Evolutionary conservation across 768 basidiomycete genomes (phyloP), one percentile per base, ranked within the genome.

Genomic region (Lanmaoa pseudosensibilis): DNA sequence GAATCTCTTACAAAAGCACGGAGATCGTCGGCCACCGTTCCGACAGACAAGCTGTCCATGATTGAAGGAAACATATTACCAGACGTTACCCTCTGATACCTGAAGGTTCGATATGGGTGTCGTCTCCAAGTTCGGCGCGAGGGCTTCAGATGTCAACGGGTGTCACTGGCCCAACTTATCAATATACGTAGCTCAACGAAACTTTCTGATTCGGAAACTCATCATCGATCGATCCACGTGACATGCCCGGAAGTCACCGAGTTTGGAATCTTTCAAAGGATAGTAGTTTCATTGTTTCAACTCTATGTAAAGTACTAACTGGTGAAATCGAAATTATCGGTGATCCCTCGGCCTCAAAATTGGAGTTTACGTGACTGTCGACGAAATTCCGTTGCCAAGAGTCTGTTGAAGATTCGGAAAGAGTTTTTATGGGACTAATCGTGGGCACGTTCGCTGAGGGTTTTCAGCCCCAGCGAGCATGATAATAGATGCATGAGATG

Each of bases 381-480:
- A 27, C 15, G 36, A 25, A 48, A 49, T 23, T 9, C n/a, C n/a
- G n/a, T n/a, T n/a, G n/a, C n/a, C 46, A 21, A 18, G 19, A 15
- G 32, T 47, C 33, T 46, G 15, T 23, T 21, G 9, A 45, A 27
- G 7, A 11, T n/a, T 25, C 25, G 11, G 45, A 19, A 36, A 40
- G 36, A 1, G 10, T 25, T 6, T 30, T n/a, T n/a, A 27, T 25
- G 23, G 32, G 18, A 7, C 32, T 33, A 30, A 25, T 33, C 11
- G 16, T 19, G 43, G 47, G 18, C 48, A 11, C 1, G n/a, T 21
- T 54, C 19, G n/a, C 16, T 27, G 37, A 33, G 4, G 37, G 21
- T 45, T 55, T 55, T 61, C 43, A 41, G 25, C 36, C 40, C 21
- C 52, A 23, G 45, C 45, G 47, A 34, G 13, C 30, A 15, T 16